These are phyloP conservation scores for Verticillium longisporum DNA, from an alignment of 2,329 filamentous ascomycete species.

Conservation along the genomic window DNA sequence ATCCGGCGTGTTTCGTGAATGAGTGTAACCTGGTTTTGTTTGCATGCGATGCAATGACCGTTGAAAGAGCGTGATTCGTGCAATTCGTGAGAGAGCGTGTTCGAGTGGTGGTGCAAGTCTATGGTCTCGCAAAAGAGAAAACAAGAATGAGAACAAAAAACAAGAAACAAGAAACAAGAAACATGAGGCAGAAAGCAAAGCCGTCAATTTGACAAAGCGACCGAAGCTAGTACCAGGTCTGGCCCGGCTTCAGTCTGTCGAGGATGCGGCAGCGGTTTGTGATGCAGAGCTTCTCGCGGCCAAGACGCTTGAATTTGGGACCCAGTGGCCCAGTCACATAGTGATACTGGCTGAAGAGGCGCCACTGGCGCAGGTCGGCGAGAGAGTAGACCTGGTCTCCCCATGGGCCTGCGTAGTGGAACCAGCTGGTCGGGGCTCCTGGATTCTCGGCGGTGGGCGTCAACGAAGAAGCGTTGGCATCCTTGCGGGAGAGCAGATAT, in stretches of 20 bases:
- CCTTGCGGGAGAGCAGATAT: conserved; percentile 4
- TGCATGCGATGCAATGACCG: background rate
- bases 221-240: conserved; percentile 31
- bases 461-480: conserved; percentile 27
- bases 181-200: background rate
- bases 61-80: background rate
- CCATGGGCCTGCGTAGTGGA: conserved; percentile 84
- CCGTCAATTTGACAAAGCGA: background rate
- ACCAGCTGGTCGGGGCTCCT: conserved; percentile 75
- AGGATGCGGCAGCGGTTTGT: conserved; percentile 42
- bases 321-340: conserved; percentile 86
- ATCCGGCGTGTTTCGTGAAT: background rate
- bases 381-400: conserved; percentile 87
- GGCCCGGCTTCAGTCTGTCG: conserved; percentile 46
- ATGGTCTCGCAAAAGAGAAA: background rate
- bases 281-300: conserved; percentile 67
- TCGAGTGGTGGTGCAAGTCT: background rate
- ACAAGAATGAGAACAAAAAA: background rate
- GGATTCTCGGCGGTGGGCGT: conserved; percentile 59
- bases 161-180: background rate
- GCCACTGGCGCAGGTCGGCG: conserved; percentile 77
- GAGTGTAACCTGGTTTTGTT: background rate
- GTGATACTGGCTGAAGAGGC: conserved; percentile 87
- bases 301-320: conserved; percentile 80
- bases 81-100: background rate